Evolutionary conservation across 768 basidiomycete genomes (phyloP).

Genomic region (Termitomyces sp.): DNA sequence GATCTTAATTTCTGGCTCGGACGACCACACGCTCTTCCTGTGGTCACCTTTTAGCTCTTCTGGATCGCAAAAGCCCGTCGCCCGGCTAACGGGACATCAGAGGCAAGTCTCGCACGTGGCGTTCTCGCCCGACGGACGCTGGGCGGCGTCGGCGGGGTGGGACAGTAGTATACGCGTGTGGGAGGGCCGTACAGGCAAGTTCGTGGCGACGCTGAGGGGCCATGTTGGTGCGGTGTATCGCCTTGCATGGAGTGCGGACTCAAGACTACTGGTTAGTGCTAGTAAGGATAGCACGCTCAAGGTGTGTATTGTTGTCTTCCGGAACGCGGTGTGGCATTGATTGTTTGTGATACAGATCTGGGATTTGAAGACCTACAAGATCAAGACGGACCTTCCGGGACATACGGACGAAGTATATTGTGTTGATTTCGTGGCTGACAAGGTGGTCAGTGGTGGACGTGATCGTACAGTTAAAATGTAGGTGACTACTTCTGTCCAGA

Average conservation of each 20-base stretch:
- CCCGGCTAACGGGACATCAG: conserved; percentile 91
- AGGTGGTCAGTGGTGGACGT: conserved; percentile 95
- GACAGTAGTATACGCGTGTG: conserved; percentile 90
- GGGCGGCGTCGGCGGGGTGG: conserved; percentile 90
- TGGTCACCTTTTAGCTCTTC: too few relatives aligned
- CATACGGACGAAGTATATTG: conserved; percentile 99
- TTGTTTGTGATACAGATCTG: conserved; percentile 63
- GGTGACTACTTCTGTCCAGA: conserved; percentile 19
- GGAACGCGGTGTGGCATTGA: not conserved
- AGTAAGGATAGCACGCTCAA: conserved; percentile 97
- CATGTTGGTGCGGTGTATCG: conserved; percentile 95
- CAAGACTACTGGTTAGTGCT: conserved; percentile 87
- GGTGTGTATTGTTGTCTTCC: conserved; percentile 38
- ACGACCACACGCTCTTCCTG: conserved; percentile 97
- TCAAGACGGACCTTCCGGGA: conserved; percentile 90
- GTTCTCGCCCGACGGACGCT: conserved; percentile 91
- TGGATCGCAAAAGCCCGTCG: conserved; percentile 38
- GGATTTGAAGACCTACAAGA: conserved; percentile 95
- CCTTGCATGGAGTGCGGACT: conserved; percentile 98
- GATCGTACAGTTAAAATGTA: conserved; percentile 94
- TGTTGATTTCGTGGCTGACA: conserved; percentile 98
- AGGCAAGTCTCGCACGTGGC: conserved; percentile 91
- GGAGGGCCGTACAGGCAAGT: conserved; percentile 92
- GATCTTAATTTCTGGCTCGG: conserved; percentile 90
- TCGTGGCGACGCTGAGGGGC: conserved; percentile 85